Evolutionary conservation across 1,139 yeast species (phyloP).

Genomic region (Blastobotrys petasosporus): DNA sequence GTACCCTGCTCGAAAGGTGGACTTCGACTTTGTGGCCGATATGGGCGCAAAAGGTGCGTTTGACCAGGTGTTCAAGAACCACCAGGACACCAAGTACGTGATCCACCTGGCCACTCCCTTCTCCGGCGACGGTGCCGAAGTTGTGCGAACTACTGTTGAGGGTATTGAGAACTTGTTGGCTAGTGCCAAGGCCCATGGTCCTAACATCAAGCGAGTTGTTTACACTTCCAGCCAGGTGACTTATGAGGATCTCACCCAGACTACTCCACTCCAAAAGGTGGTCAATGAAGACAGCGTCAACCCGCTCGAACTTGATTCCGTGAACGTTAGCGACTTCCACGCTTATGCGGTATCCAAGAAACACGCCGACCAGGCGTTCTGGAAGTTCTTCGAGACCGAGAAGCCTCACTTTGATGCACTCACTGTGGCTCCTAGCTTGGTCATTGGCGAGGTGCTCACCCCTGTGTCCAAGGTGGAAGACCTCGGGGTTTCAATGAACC

Average conservation of each 20-base stretch:
- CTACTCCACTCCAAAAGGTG: constrained; percentile 1
- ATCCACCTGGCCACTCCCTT: constrained; percentile 56
- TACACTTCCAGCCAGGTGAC: constrained; percentile 46
- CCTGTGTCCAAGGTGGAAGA: constrained; percentile 21
- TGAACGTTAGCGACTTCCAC: constrained; percentile 1
- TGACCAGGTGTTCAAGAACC: constrained; percentile 46
- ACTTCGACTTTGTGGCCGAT: constrained; percentile 50
- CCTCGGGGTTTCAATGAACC: constrained; percentile 26
- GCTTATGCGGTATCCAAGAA: constrained; percentile 13
- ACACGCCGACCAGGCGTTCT: constrained; percentile 12
- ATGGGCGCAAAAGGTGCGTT: constrained; percentile 47
- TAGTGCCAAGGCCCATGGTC: constrained; percentile 42
- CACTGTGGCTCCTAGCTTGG: constrained; percentile 43
- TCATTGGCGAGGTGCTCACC: constrained; percentile 43
- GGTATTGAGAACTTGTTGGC: constrained; percentile 44
- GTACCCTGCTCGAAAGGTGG: constrained; percentile 30
- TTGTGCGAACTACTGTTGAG: constrained; percentile 44
- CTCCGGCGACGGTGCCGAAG: constrained; percentile 34
- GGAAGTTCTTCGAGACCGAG: constrained; percentile 16
- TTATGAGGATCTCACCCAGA: constrained; percentile 1
- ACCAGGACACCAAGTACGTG: constrained; percentile 39
- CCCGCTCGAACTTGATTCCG: neutral
- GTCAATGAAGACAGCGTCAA: constrained; percentile 6
- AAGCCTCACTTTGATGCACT: constrained; percentile 38
- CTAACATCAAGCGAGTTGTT: constrained; percentile 46